A percentile compares a stretch with the other conserved stretches of the same genome.
These are phyloP conservation scores for Nakazawaea peltata DNA, from an alignment of 805 yeast species.

Conservation along the genomic window DNA sequence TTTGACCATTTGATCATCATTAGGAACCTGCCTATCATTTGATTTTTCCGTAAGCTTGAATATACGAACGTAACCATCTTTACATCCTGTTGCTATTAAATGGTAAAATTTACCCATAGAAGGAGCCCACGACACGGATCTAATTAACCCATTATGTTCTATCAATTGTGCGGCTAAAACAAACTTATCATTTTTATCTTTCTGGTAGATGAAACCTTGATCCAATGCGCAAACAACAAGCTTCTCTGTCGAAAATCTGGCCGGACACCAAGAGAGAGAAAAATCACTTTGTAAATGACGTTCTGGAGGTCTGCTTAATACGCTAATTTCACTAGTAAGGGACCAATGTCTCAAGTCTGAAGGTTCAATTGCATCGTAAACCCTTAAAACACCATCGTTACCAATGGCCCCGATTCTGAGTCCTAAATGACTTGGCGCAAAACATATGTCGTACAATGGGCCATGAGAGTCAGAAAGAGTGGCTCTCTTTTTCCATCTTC, in stretches of 20 bases:
- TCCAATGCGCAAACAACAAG: conserved; percentile 80
- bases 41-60: conserved; percentile 55
- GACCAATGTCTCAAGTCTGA: conserved; percentile 83
- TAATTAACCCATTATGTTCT: conserved; percentile 79
- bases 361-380: conserved; percentile 87
- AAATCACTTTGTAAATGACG: conserved; percentile 79
- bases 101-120: conserved; percentile 88
- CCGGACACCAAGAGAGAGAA: conserved; percentile 85
- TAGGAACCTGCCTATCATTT: conserved; percentile 1
- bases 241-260: conserved; percentile 74
- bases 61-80: conserved; percentile 86
- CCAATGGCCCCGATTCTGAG: conserved; percentile 81
- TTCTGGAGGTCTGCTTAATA: conserved; percentile 65
- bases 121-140: conserved; percentile 95
- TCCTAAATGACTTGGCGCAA: conserved; percentile 82
- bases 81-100: conserved; percentile 89
- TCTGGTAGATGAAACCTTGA: conserved; percentile 69
- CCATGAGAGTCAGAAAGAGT: conserved; percentile 83
- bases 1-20: conserved; percentile 8
- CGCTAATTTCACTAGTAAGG: conserved; percentile 60
- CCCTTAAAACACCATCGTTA: conserved; percentile 75
- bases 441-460: conserved; percentile 81
- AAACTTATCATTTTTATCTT: conserved; percentile 41
- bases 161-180: conserved; percentile 57
- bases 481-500: conserved; percentile 71